Percentiles rank a stretch among this genome's conserved stretches.
These are phyloP conservation scores for Arachis stenosperma DNA, from an alignment of 306 rosid genomes.

Conservation along the genomic window DNA sequence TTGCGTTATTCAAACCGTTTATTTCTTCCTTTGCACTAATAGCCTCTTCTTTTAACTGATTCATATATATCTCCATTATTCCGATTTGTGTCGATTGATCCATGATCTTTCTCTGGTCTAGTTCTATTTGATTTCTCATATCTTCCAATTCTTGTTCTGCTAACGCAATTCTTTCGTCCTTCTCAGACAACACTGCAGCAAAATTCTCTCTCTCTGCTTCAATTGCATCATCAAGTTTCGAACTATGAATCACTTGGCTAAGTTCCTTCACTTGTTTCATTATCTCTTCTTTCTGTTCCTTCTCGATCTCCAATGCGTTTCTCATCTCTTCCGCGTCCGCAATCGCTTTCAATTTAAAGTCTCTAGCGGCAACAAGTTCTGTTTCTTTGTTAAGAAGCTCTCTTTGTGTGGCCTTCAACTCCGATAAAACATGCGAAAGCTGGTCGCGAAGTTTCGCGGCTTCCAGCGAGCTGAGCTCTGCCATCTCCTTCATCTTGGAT, in stretches of 20 bases:
- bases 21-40: conserved; percentile 49
- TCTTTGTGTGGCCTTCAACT: conserved; percentile 53
- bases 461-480: conserved; percentile 42
- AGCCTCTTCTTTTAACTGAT: conserved; percentile 47
- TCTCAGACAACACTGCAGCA: conserved; percentile 43
- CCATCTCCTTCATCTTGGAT: conserved; percentile 54
- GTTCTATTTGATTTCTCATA: conserved; percentile 40
- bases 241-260: conserved; percentile 42
- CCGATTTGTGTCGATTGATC: conserved; percentile 46
- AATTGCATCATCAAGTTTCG: conserved; percentile 43
- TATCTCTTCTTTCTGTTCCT: conserved; percentile 53
- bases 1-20: conserved; percentile 37
- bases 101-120: conserved; percentile 10
- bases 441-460: conserved; percentile 44
- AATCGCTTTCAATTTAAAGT: conserved; percentile 52
- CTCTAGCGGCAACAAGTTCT: conserved; percentile 57
- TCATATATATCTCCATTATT: conserved; percentile 49
- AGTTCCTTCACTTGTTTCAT: conserved; percentile 58
- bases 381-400: conserved; percentile 63
- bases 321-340: conserved; percentile 45
- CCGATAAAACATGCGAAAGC: conserved; percentile 50
- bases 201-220: conserved; percentile 51
- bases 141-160: conserved; percentile 50
- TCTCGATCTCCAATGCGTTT: conserved; percentile 43
- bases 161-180: conserved; percentile 54